phyloP scores from a whole-genome alignment of 2,329 filamentous ascomycete genomes.

The Diaporthe sp. region DNA sequence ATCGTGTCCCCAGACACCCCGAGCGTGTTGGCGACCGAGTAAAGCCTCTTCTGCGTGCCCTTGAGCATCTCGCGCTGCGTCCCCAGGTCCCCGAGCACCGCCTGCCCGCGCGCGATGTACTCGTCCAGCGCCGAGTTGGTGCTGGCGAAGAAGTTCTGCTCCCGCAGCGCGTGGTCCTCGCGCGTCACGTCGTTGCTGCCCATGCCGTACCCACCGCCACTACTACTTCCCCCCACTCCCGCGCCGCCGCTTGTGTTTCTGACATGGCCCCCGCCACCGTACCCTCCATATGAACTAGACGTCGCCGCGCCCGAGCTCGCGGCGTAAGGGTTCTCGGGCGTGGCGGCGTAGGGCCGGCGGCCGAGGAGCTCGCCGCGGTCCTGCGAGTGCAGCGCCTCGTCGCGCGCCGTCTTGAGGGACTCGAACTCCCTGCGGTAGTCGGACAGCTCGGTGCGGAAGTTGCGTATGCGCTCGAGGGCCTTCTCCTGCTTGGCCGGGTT shows the following conservation, averaged over 20 bases:
- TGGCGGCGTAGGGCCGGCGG: slow-evolving; percentile 81
- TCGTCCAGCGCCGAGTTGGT: slow-evolving; percentile 92
- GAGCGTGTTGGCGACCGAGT: slow-evolving; percentile 93
- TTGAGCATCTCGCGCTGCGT: slow-evolving; percentile 96
- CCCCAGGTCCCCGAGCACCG: slow-evolving; percentile 89
- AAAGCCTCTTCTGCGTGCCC: slow-evolving; percentile 90
- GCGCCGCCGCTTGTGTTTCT: slow-evolving; percentile 58
- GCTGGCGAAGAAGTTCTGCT: slow-evolving; percentile 87
- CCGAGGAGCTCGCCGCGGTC: slow-evolving; percentile 88
- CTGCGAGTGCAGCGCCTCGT: slow-evolving; percentile 76
- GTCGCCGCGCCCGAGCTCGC: slow-evolving; percentile 56
- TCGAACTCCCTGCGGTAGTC: slow-evolving; percentile 87
- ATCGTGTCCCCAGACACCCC: slow-evolving; percentile 97
- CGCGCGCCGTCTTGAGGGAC: slow-evolving; percentile 80
- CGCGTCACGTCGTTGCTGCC: slow-evolving; percentile 75
- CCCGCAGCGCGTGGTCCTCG: slow-evolving; percentile 87
- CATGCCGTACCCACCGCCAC: slow-evolving; percentile 57
- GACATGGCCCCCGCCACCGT: slow-evolving; percentile 49
- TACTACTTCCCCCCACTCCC: slow-evolving; percentile 48
- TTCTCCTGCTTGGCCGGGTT: slow-evolving; percentile 94
- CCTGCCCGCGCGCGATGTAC: slow-evolving; percentile 91
- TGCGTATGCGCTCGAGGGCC: slow-evolving; percentile 86
- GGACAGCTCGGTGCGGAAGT: slow-evolving; percentile 85
- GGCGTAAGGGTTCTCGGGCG: slow-evolving; percentile 94
- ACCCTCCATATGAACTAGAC: slow-evolving; percentile 46